phyloP scores from a whole-genome alignment of 768 basidiomycete species.

The Boletus fagicola region DNA sequence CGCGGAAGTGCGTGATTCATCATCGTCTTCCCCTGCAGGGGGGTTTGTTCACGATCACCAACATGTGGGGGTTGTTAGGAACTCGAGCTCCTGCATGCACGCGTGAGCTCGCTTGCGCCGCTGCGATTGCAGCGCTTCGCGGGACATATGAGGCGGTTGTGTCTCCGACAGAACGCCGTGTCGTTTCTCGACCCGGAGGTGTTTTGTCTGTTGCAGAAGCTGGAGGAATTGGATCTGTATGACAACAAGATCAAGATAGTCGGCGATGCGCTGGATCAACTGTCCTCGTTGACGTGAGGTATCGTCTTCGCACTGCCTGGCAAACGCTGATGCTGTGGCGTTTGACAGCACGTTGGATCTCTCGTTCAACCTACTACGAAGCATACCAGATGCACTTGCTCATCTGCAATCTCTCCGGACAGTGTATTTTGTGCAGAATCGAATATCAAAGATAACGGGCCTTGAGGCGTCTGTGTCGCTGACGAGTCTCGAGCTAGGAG shows the following conservation, averaged over 20 bases:
- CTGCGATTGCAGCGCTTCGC: constrained; percentile 78
- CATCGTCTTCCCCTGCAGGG: neutral
- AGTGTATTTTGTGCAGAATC: constrained; percentile 95
- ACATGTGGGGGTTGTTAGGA: constrained; percentile 49
- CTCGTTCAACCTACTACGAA: constrained; percentile 88
- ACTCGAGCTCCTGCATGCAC: constrained; percentile 79
- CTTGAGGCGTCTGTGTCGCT: constrained; percentile 59
- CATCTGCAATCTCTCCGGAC: constrained; percentile 63
- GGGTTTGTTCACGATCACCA: neutral
- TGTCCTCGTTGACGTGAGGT: constrained; percentile 56
- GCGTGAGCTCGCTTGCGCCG: constrained; percentile 63
- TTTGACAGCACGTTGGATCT: constrained; percentile 73
- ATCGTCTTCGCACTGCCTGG: neutral
- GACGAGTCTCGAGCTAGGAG: constrained; percentile 87
- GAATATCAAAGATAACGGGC: constrained; percentile 75
- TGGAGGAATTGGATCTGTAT: constrained; percentile 93
- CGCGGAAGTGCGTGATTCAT: constrained; percentile 58
- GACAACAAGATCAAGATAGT: constrained; percentile 88
- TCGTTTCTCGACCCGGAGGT: constrained; percentile 67
- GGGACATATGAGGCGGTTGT: constrained; percentile 64
- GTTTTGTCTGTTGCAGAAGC: constrained; percentile 58
- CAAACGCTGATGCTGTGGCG: neutral
- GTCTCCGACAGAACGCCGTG: constrained; percentile 85
- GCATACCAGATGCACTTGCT: constrained; percentile 61
- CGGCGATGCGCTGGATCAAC: constrained; percentile 60